phyloP scores from a whole-genome alignment of 2,329 filamentous ascomycete genomes.

The Calonectria pseudoreteaudii region DNA sequence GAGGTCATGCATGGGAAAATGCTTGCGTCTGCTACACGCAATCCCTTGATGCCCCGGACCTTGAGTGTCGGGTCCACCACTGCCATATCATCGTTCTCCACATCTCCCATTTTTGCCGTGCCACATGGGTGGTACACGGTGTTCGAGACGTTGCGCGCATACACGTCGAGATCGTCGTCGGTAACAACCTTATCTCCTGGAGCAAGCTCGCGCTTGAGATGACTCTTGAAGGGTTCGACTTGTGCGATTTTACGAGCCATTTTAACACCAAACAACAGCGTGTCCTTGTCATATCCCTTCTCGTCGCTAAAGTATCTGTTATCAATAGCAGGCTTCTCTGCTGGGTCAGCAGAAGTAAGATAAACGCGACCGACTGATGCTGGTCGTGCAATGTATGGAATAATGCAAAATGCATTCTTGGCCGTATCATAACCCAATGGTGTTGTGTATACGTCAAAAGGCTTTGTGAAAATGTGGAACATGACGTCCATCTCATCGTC shows the following conservation, averaged over 20 bases:
- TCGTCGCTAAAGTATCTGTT: slow-evolving; percentile 90
- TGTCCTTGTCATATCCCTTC: slow-evolving; percentile 84
- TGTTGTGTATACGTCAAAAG: slow-evolving; percentile 80
- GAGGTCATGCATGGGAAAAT: slow-evolving; percentile 16
- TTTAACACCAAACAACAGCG: slow-evolving; percentile 72
- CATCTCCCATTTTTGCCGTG: slow-evolving; percentile 1
- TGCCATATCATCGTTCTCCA: not conserved
- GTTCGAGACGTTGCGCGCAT: slow-evolving; percentile 64
- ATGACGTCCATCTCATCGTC: slow-evolving; percentile 84
- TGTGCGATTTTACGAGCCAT: slow-evolving; percentile 79
- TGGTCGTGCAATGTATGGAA: slow-evolving; percentile 85
- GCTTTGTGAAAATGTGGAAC: slow-evolving; percentile 97
- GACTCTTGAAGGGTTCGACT: slow-evolving; percentile 79
- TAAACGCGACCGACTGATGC: slow-evolving; percentile 80
- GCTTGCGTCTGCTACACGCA: slow-evolving; percentile 10
- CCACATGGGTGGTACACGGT: not conserved
- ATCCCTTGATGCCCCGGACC: not conserved
- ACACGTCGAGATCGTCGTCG: slow-evolving; percentile 82
- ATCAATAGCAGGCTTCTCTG: slow-evolving; percentile 82
- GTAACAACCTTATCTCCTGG: slow-evolving; percentile 78
- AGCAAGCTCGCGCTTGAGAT: slow-evolving; percentile 83
- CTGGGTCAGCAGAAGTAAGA: slow-evolving; percentile 78
- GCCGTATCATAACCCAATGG: slow-evolving; percentile 75
- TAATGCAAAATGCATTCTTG: slow-evolving; percentile 86
- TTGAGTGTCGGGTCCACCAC: not conserved